Conservation (phyloP, 495 filamentous ascomycete genomes). For the Penicillium cosmopolitanum region DNA sequence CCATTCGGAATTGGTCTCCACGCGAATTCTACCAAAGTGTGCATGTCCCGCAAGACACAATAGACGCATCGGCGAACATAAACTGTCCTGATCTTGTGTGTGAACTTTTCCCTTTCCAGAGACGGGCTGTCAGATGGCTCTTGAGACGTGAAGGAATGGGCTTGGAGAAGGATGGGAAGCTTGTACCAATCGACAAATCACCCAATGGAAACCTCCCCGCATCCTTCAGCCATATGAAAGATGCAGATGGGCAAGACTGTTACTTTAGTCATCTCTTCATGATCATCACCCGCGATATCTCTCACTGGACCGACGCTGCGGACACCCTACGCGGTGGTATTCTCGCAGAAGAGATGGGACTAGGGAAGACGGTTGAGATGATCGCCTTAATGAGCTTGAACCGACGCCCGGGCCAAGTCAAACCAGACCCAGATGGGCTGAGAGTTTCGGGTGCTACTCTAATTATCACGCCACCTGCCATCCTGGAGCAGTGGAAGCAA, state of each 20-base stretch:
- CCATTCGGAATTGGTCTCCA: slow-evolving; percentile 44
- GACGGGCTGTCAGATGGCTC: slow-evolving; percentile 72
- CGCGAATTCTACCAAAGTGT: slow-evolving; percentile 69
- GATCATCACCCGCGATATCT: slow-evolving; percentile 57
- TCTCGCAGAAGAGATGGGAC: slow-evolving; percentile 93
- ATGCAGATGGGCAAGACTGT: slow-evolving; percentile 54
- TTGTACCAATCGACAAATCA: slow-evolving; percentile 20
- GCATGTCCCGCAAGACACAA: slow-evolving; percentile 55
- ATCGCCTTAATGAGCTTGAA: slow-evolving; percentile 76
- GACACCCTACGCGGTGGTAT: slow-evolving; percentile 59
- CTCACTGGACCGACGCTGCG: slow-evolving; percentile 44
- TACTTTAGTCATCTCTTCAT: slow-evolving; percentile 69
- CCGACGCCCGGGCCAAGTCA: slow-evolving; percentile 31
- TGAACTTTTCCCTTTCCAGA: slow-evolving; percentile 72
- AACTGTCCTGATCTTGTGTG: slow-evolving; percentile 47
- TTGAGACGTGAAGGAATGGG: slow-evolving; percentile 60
- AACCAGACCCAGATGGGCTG: slow-evolving; percentile 32
- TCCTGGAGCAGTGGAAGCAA: slow-evolving; percentile 84
- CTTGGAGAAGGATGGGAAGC: slow-evolving; percentile 36
- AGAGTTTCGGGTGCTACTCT: slow-evolving; percentile 65
- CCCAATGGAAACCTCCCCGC: slow-evolving; percentile 30
- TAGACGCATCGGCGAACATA: slow-evolving; percentile 42
- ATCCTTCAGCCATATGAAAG: slow-evolving; percentile 41
- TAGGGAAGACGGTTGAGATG: slow-evolving; percentile 93
- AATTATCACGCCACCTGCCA: slow-evolving; percentile 82